Evolutionary conservation across 495 filamentous ascomycete species (phyloP).

Genomic region (Penicillium odoratum): DNA sequence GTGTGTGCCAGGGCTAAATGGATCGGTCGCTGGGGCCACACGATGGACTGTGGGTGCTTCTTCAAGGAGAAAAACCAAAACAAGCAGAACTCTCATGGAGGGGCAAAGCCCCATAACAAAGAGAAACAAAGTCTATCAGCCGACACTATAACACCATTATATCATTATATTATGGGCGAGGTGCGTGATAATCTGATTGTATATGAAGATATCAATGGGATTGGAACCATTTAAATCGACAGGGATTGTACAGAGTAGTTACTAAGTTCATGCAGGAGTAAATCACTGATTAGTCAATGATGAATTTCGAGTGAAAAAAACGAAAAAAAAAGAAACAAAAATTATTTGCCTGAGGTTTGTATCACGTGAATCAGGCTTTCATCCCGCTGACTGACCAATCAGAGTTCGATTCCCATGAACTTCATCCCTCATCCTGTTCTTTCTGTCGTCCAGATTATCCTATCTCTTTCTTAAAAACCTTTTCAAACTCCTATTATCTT

Average conservation of each 20-base stretch:
- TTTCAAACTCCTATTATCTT: conserved; percentile 3
- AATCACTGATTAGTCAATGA: background rate
- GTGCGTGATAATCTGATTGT: background rate
- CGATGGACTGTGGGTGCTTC: conserved; percentile 24
- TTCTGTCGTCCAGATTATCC: conserved; percentile 19
- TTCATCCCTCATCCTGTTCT: conserved; percentile 19
- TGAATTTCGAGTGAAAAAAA: background rate
- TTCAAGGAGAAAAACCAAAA: conserved; percentile 48
- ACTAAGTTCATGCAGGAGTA: too few species aligned
- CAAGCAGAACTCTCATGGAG: conserved; percentile 31
- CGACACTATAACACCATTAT: background rate
- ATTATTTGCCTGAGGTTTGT: background rate
- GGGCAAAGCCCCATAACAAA: conserved; percentile 12
- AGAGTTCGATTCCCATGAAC: conserved; percentile 17
- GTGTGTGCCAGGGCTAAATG: conserved; percentile 20
- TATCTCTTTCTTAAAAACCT: background rate
- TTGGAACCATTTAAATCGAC: background rate
- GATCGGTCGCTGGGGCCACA: conserved; percentile 41
- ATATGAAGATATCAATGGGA: background rate
- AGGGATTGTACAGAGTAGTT: background rate
- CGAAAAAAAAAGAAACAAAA: background rate
- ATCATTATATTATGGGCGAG: background rate
- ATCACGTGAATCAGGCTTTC: background rate
- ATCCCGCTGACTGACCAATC: conserved; percentile 16
- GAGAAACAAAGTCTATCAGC: background rate